Evolutionary conservation across 2,329 filamentous ascomycete genomes (phyloP).

Genomic region (Hymenoscyphus fraxineus): DNA sequence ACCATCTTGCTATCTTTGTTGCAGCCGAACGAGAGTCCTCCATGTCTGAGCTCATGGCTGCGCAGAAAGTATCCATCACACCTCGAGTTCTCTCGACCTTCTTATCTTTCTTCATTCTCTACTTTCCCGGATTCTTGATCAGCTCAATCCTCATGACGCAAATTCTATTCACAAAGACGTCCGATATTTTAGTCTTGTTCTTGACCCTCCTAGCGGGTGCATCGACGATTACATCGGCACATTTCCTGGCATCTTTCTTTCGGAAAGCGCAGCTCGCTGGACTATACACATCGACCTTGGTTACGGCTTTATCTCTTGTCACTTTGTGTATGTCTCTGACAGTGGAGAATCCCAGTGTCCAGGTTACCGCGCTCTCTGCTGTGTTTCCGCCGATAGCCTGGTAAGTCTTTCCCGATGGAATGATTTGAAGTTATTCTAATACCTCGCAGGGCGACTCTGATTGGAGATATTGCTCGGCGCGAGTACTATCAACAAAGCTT

Average conservation of each 20-base stretch:
- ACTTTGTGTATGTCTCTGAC: slow-evolving; percentile 45
- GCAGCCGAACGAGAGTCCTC: slow-evolving; percentile 27
- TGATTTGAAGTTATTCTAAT: no score
- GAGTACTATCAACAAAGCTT: slow-evolving; percentile 34
- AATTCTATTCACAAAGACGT: slow-evolving; percentile 26
- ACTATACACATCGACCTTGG: slow-evolving; percentile 57
- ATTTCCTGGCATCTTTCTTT: slow-evolving; percentile 58
- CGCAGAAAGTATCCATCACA: slow-evolving; percentile 26
- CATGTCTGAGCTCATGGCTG: slow-evolving; percentile 28
- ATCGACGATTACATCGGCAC: slow-evolving; percentile 21
- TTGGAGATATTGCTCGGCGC: slow-evolving; percentile 24
- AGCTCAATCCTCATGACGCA: slow-evolving; percentile 28
- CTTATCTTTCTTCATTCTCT: slow-evolving; percentile 26
- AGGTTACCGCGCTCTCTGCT: slow-evolving; percentile 19
- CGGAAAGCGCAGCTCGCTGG: slow-evolving; percentile 61
- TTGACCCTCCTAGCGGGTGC: slow-evolving; percentile 23
- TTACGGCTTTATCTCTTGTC: slow-evolving; percentile 56
- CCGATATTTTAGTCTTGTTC: slow-evolving; percentile 27
- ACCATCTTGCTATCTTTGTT: slow-evolving; percentile 28
- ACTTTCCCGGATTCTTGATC: slow-evolving; percentile 27
- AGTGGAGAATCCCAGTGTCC: slow-evolving; percentile 4
- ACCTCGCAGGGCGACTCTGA: slow-evolving; percentile 18
- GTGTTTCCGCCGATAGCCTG: slow-evolving; percentile 27
- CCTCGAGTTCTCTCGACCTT: slow-evolving; percentile 27
- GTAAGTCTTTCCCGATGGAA: no score